Evolutionary conservation across 768 basidiomycete species (phyloP).

Genomic region (Gloeophyllum trabeum): DNA sequence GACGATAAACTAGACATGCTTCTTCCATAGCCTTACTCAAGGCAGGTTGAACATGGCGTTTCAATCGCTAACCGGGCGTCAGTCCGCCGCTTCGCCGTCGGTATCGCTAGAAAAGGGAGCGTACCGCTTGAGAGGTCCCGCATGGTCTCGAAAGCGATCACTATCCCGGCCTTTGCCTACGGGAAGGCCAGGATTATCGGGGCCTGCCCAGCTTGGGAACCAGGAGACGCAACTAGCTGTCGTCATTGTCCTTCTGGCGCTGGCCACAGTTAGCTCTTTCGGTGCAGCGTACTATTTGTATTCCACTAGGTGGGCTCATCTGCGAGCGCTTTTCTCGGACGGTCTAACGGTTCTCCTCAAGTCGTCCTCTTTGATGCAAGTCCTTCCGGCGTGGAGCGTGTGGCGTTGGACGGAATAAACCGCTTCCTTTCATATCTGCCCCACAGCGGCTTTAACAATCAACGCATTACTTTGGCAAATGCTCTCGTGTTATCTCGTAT

Average conservation of each 20-base stretch:
- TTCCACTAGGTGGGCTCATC: constrained; percentile 40
- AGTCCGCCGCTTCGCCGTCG: constrained; percentile 61
- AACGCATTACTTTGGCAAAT: constrained; percentile 80
- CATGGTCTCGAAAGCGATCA: not conserved
- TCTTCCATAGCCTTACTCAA: too few relatives aligned
- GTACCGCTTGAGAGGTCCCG: constrained; percentile 48
- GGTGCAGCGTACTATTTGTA: constrained; percentile 53
- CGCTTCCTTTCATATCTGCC: constrained; percentile 55
- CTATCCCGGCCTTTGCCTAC: not conserved
- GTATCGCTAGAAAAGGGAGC: constrained; percentile 53
- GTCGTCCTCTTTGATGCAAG: not conserved
- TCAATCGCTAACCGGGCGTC: too few relatives aligned
- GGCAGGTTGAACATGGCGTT: too few relatives aligned
- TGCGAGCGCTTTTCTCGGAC: constrained; percentile 1
- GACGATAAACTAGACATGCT: too few relatives aligned
- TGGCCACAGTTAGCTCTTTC: constrained; percentile 42
- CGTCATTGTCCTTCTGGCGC: constrained; percentile 32
- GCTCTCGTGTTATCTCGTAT: constrained; percentile 61
- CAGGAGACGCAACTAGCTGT: constrained; percentile 27
- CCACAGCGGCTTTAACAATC: constrained; percentile 80
- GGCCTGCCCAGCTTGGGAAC: not conserved
- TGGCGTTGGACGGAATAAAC: not conserved
- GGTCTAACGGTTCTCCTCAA: not conserved
- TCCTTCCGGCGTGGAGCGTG: not conserved
- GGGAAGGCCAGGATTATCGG: not conserved